These are phyloP conservation scores for Thielaviopsis ethacetica DNA, from an alignment of 2,329 filamentous ascomycete species.

Conservation along the genomic window DNA sequence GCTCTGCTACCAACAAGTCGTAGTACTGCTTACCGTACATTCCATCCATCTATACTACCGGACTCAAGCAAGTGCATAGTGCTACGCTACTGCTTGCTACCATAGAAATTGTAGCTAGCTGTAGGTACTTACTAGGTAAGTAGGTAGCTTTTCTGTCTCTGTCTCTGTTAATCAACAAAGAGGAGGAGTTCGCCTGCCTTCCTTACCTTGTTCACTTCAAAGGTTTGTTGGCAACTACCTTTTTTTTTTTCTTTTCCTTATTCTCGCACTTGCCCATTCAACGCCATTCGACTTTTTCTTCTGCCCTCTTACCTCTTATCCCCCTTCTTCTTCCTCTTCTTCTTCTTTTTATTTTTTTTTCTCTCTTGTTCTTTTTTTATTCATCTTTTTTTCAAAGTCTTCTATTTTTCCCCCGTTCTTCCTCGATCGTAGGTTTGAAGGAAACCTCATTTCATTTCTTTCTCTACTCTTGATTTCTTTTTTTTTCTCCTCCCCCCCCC, in stretches of 20 bases:
- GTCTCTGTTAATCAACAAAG: too few relatives aligned
- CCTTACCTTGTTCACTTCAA: not conserved
- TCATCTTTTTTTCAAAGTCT: not conserved
- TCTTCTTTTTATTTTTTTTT: not conserved
- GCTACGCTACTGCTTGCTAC: not conserved
- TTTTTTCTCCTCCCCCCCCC: not conserved
- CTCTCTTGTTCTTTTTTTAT: not conserved
- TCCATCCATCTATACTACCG: not conserved
- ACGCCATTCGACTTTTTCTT: not conserved
- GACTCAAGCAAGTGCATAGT: not conserved
- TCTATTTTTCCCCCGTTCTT: not conserved
- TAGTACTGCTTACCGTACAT: not conserved
- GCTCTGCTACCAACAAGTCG: not conserved
- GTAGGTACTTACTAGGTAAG: too few relatives aligned
- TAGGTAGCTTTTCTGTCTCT: too few relatives aligned
- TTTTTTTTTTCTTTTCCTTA: not conserved
- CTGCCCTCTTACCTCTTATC: not conserved
- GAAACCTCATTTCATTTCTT: not conserved
- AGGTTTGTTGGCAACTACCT: not conserved
- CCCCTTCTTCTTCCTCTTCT: not conserved
- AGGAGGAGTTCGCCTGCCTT: too few relatives aligned
- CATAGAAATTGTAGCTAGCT: not conserved
- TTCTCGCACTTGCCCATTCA: not conserved
- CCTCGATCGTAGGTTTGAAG: not conserved
- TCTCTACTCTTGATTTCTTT: not conserved